Evolutionary conservation across 1,139 yeast species (phyloP), one percentile per base, ranked within the genome.

Genomic region (Geotrichum siamense): DNA sequence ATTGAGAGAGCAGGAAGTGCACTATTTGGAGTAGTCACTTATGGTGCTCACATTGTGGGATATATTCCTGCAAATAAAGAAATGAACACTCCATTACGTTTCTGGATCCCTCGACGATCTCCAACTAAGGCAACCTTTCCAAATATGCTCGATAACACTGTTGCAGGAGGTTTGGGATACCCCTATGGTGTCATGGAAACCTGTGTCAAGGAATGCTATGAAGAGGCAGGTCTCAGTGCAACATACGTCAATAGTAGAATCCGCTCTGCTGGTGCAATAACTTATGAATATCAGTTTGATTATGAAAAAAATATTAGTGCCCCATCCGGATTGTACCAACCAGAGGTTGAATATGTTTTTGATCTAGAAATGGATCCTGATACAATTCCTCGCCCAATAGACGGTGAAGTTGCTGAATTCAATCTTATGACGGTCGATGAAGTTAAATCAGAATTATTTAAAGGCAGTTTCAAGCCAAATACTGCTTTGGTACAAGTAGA

Each of bases 81-180:
- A 5, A 20, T 40, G 0, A 56, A 61, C 5, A 74, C 72, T 0
- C 69, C 70, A 33, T 55, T 78, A 37, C 74, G 76, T 55, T 57
- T 91, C 46, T 91, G 97, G 97, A 72, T 89, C 4, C 96, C 98
- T 0, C 68, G 85, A 50, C 69, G 98, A 52, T 74, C 96, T 0
- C 59, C 68, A 12, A 71, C 78, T 1, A 91, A 91, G 59, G 81
- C 83, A 15, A 91, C 97, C 0, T 87, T 78, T 65, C 97, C 98
- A 0, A 82, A 85, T 0, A 82, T 78, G 84, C 71, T 87, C 36
- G 98, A 91, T 61, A 91, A 89, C 59, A 85, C 94, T 1, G 85
- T 91, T 4, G 98, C 96, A 0, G 98, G 98, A 1, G 98, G 98
- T 0, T 60, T 91, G 17, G 96, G 95, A 0, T 72, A 80, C 58